Conservation (phyloP, 306 rosid species). For the Phaseolus lunatus region DNA sequence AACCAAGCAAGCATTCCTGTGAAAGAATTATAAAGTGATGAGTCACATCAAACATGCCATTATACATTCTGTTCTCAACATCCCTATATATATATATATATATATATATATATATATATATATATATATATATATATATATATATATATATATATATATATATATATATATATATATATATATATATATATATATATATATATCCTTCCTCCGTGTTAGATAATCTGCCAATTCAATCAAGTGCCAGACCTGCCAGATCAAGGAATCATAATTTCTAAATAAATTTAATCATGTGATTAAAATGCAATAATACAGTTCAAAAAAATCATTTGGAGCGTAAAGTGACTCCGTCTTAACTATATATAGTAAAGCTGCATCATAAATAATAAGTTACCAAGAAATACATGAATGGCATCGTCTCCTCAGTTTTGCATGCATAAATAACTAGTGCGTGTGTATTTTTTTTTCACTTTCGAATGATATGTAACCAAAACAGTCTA, state of each 20-base stretch:
- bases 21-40: slow-evolving; percentile 43
- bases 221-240: slow-evolving; percentile 88
- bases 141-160: too few relatives aligned
- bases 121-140: too few relatives aligned
- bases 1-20: slow-evolving; percentile 97
- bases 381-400: slow-evolving; percentile 70
- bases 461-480: too few relatives aligned
- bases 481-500: too few relatives aligned
- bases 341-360: slow-evolving; percentile 35
- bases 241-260: slow-evolving; percentile 80
- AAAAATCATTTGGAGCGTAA: slow-evolving; percentile 33
- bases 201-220: slow-evolving; percentile 75
- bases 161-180: too few relatives aligned
- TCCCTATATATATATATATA: too few relatives aligned
- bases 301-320: slow-evolving; percentile 26
- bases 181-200: too few relatives aligned
- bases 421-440: slow-evolving; percentile 81
- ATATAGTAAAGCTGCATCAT: slow-evolving; percentile 20
- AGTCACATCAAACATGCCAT: slow-evolving; percentile 16
- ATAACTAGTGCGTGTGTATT: slow-evolving; percentile 77
- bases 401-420: slow-evolving; percentile 91
- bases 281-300: slow-evolving; percentile 34
- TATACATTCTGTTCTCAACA: slow-evolving; percentile 39
- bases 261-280: slow-evolving; percentile 16
- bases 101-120: too few relatives aligned